Percentiles rank a stretch among this genome's conserved stretches.
phyloP scores from a whole-genome alignment of 352 stramenopile genomes.

The Globisporangium cystogenes region DNA sequence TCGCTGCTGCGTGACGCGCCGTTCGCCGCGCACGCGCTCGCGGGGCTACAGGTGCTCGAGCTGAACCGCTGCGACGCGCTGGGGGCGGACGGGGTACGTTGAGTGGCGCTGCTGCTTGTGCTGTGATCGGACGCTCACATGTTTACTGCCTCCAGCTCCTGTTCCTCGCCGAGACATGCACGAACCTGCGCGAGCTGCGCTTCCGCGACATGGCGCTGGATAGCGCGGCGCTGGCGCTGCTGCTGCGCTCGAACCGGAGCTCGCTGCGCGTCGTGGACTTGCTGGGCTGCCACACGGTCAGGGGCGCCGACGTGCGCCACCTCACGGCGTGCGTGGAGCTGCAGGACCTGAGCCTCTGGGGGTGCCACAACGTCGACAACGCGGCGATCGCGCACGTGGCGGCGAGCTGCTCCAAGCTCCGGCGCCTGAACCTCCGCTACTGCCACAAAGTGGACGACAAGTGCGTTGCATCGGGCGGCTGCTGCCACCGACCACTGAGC shows the following conservation, averaged over 20 bases:
- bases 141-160: constrained; percentile 12
- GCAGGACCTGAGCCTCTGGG: constrained; percentile 57
- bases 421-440: constrained; percentile 71
- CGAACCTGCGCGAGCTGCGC: constrained; percentile 45
- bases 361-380: constrained; percentile 81
- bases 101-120: not conserved
- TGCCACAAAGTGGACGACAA: constrained; percentile 83
- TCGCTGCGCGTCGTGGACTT: constrained; percentile 67
- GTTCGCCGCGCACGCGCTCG: constrained; percentile 22
- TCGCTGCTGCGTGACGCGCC: constrained; percentile 21
- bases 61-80: constrained; percentile 51
- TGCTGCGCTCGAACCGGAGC: constrained; percentile 37
- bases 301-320: constrained; percentile 34
- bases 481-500: too few species aligned
- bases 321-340: constrained; percentile 43
- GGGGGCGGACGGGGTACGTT: constrained; percentile 29
- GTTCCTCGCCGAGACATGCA: constrained; percentile 37
- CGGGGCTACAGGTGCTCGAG: constrained; percentile 44
- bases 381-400: constrained; percentile 46
- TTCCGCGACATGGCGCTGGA: constrained; percentile 73
- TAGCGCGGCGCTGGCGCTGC: constrained; percentile 30
- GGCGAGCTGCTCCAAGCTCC: constrained; percentile 34
- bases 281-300: constrained; percentile 72
- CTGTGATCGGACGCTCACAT: not conserved
- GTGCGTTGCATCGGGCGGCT: not conserved